phyloP scores from a whole-genome alignment of 2,329 filamentous ascomycete species.

The Chaetomium sp. region DNA sequence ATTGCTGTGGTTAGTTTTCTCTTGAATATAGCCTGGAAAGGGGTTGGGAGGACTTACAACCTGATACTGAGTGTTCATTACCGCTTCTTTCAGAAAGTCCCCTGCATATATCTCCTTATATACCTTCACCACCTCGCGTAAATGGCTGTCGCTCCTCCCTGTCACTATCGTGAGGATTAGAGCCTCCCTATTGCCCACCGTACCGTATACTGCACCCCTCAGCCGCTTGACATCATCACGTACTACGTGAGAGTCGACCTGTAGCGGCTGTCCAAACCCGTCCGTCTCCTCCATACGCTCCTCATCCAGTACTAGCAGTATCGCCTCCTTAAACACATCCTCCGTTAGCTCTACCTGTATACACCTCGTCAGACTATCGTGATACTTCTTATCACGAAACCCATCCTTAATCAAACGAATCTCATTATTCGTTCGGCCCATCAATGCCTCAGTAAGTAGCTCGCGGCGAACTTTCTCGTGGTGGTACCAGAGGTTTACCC shows the following conservation, averaged over 20 bases:
- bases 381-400: slow-evolving; percentile 91
- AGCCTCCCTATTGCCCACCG: slow-evolving; percentile 85
- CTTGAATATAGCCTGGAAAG: neutral
- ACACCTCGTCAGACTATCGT: slow-evolving; percentile 76
- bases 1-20: neutral
- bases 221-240: slow-evolving; percentile 73
- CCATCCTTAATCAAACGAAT: slow-evolving; percentile 84
- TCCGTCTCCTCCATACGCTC: slow-evolving; percentile 80
- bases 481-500: slow-evolving; percentile 98
- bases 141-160: slow-evolving; percentile 75
- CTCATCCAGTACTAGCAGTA: slow-evolving; percentile 81
- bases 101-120: slow-evolving; percentile 71
- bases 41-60: slow-evolving; percentile 67
- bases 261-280: slow-evolving; percentile 60
- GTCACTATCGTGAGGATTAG: slow-evolving; percentile 86
- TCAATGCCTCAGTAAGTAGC: slow-evolving; percentile 87
- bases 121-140: slow-evolving; percentile 74
- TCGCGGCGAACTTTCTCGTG: slow-evolving; percentile 81
- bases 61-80: slow-evolving; percentile 86
- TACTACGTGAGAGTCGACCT: slow-evolving; percentile 61
- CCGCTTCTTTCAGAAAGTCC: slow-evolving; percentile 82
- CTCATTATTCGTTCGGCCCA: slow-evolving; percentile 88
- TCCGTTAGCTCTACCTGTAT: slow-evolving; percentile 93
- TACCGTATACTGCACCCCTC: slow-evolving; percentile 65
- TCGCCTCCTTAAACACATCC: slow-evolving; percentile 91